Base-by-base conservation (phyloP, 1,284 basidiomycete genomes). In the Marasmius sp. region DNA sequence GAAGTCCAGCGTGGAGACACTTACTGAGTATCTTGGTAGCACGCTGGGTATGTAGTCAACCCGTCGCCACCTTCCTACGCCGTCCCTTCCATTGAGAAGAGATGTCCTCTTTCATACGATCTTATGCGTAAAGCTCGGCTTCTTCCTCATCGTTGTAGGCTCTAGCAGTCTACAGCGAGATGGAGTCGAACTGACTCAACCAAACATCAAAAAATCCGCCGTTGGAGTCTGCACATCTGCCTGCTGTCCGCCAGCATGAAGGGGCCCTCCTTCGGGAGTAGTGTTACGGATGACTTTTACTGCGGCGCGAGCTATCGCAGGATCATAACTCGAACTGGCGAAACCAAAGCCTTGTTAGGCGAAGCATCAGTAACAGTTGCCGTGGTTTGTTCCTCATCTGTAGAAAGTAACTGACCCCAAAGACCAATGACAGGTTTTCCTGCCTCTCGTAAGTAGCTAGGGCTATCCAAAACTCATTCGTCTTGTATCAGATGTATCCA, bases 91-190 rank as follows among this genome's bases (percentile, higher is more conserved):
- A 65, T 74, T 82, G 47, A 92, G 76, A 33, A 85, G 72, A 43
- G 1, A 84, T 72, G 70, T 92, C 91, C 0, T 75, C 81, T 59
- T 81, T 85, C 70, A 90, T 83, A 48, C 81, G 84, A 16, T 80
- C 77, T 66, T 84, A 78, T 12, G 82, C 82, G 69, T 86, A 91
- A 37, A 72, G 65, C 61, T 89, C 86, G 0, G 83, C 86, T n/a
- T n/a, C n/a, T n/a, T n/a, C n/a, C n/a, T n/a, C n/a, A n/a, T n/a
- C n/a, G n/a, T n/a, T n/a, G n/a, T n/a, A n/a, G n/a, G n/a, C n/a
- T 0, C 89, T 90, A 16, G 92, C 79, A 1, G 86, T 90, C 89
- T 89, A 92, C 6, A 89, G 90, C 22, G 84, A 87, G 59, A 92
- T 82, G 1, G 88, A 88, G 66, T 92, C 90, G 62, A 91, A 89